Conservation (phyloP, 257 asterid species). For the Solanum lycopersicoides region DNA sequence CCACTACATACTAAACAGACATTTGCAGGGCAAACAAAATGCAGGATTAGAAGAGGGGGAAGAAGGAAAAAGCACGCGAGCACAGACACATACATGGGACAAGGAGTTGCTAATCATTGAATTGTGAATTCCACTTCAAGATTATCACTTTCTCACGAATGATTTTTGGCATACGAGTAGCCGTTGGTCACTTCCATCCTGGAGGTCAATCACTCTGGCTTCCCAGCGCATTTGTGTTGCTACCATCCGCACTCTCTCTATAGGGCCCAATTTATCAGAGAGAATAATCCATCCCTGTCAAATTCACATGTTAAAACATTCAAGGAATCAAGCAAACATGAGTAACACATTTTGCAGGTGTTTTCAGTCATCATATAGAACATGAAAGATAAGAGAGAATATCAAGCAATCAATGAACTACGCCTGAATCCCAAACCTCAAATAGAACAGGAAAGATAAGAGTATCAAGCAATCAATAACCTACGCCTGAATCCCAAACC, state of each 20-base stretch:
- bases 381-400: neutral
- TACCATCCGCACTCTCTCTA: conserved; percentile 49
- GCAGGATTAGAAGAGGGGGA: neutral
- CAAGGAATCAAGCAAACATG: neutral
- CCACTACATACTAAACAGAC: neutral
- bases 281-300: conserved; percentile 83
- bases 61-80: neutral
- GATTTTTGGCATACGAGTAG: conserved; percentile 84
- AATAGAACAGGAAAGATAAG: neutral
- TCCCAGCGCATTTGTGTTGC: conserved; percentile 86
- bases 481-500: too few relatives aligned
- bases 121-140: conserved; percentile 2
- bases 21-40: neutral
- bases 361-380: neutral
- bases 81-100: neutral
- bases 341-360: neutral
- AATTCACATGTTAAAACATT: neutral
- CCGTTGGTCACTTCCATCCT: conserved; percentile 81
- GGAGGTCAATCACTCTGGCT: conserved; percentile 80
- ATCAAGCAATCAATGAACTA: neutral
- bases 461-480: neutral
- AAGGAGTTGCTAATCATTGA: conserved; percentile 19
- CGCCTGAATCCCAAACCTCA: neutral
- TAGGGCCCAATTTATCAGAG: conserved; percentile 52
- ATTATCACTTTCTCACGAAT: conserved; percentile 58